A percentile compares a stretch with the other conserved stretches of the same genome.
phyloP scores from a whole-genome alignment of 2,329 filamentous ascomycete species.

The Exserohilum turcica region DNA sequence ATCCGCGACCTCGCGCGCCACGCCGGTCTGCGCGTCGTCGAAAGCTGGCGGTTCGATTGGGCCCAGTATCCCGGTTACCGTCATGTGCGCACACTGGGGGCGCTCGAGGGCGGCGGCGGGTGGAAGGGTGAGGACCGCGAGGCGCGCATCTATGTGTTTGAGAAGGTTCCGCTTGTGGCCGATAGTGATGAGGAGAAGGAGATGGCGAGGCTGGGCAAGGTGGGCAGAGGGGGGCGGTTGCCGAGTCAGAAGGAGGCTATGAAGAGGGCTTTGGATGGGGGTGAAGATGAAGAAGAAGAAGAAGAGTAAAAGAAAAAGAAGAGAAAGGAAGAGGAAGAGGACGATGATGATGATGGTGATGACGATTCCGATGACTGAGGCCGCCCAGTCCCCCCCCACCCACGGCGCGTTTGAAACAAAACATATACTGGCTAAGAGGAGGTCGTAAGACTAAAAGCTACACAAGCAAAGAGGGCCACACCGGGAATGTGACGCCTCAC shows the following conservation, averaged over 20 bases:
- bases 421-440: not conserved
- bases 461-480: not conserved
- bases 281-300: conserved; percentile 8
- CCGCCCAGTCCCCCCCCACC: too few relatives aligned
- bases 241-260: conserved; percentile 12
- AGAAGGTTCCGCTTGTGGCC: conserved; percentile 41
- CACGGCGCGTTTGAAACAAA: not conserved
- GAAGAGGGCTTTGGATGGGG: conserved; percentile 26
- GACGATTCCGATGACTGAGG: not conserved
- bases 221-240: conserved; percentile 17
- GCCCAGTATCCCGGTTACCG: conserved; percentile 73
- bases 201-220: conserved; percentile 18
- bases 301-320: not conserved
- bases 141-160: conserved; percentile 55
- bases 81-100: conserved; percentile 75
- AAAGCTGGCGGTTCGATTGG: conserved; percentile 72
- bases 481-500: not conserved
- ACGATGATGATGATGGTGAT: not conserved
- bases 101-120: conserved; percentile 51
- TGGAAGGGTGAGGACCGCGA: conserved; percentile 57
- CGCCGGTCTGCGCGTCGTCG: conserved; percentile 69
- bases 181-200: conserved; percentile 32
- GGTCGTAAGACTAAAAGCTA: not conserved
- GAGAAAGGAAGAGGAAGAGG: not conserved
- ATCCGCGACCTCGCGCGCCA: conserved; percentile 84